Evolutionary conservation across 2,329 filamentous ascomycete genomes (phyloP).

Genomic region (Fusarium scirpi): DNA sequence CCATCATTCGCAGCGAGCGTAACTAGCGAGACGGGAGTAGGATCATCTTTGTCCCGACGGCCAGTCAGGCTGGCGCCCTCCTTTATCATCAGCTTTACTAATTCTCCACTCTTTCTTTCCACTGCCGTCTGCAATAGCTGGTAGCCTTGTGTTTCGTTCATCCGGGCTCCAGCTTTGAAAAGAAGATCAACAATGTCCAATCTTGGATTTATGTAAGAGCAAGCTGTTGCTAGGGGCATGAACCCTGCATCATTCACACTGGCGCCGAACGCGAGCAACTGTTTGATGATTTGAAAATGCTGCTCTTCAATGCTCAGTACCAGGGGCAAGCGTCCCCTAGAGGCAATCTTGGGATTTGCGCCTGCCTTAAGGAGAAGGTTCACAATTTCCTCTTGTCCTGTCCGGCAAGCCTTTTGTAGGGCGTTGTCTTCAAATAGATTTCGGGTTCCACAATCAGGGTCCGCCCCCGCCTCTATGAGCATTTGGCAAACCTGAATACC

Average conservation of each 20-base stretch:
- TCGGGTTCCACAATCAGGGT: too few species aligned
- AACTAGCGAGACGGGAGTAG: too few species aligned
- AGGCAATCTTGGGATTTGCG: neutral
- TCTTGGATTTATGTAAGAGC: fast-evolving
- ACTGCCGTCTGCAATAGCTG: neutral
- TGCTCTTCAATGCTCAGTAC: fast-evolving
- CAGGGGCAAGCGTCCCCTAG: too few species aligned
- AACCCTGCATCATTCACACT: neutral
- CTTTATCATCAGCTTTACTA: neutral
- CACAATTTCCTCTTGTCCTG: neutral
- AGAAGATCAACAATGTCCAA: neutral
- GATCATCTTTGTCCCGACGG: too few species aligned
- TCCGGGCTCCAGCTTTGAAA: too few species aligned
- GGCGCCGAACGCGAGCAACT: fast-evolving
- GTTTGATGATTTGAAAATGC: too few species aligned
- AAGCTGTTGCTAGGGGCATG: neutral
- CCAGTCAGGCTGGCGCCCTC: too few species aligned
- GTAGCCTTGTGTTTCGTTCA: too few species aligned
- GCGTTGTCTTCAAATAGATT: too few species aligned
- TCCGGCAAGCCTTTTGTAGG: neutral
- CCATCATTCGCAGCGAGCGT: fast-evolving
- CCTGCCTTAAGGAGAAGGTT: neutral
- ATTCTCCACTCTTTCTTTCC: fast-evolving
- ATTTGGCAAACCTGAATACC: neutral
- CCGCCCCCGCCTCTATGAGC: neutral